A percentile compares a stretch with the other conserved stretches of the same genome.
Evolutionary conservation across 139 green algal species (phyloP).

Genomic region (Picochlorum sp.): DNA sequence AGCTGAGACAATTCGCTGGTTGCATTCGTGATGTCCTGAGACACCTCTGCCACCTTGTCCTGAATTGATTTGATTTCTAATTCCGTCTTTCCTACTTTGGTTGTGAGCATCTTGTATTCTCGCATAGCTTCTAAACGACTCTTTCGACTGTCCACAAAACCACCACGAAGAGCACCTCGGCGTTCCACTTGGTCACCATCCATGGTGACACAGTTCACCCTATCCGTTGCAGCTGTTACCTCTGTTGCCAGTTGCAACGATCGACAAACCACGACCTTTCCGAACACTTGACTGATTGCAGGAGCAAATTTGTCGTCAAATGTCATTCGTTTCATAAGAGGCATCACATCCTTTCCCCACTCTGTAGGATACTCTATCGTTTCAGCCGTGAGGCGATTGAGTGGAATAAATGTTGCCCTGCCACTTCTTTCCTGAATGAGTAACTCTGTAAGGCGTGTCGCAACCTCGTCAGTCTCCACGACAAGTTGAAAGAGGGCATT

Average conservation of each 20-base stretch:
- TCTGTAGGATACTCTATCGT: conserved; percentile 38
- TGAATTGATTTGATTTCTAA: conserved; percentile 13
- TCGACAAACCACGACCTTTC: conserved; percentile 61
- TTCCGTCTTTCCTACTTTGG: conserved; percentile 8
- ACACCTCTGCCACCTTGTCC: conserved; percentile 15
- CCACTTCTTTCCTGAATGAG: conserved; percentile 65
- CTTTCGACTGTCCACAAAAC: conserved; percentile 52
- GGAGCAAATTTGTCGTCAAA: conserved; percentile 44
- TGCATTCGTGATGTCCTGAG: conserved; percentile 36
- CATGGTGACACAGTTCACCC: conserved; percentile 84
- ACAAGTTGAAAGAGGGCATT: conserved; percentile 63
- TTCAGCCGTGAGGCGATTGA: conserved; percentile 57
- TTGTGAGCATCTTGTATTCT: conserved; percentile 23
- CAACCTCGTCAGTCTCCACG: conserved; percentile 73
- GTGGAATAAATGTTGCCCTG: conserved; percentile 88
- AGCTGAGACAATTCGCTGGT: conserved; percentile 21
- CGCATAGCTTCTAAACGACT: conserved; percentile 41
- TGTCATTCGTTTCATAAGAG: conserved; percentile 66
- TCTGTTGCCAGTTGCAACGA: conserved; percentile 48
- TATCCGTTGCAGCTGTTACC: conserved; percentile 26
- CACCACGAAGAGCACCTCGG: conserved; percentile 64
- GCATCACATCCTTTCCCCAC: conserved; percentile 56
- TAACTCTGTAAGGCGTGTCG: conserved; percentile 49
- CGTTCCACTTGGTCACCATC: conserved; percentile 62
- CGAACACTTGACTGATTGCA: conserved; percentile 70